phyloP scores from a whole-genome alignment of 768 basidiomycete genomes.

The Lentinula lateritia region DNA sequence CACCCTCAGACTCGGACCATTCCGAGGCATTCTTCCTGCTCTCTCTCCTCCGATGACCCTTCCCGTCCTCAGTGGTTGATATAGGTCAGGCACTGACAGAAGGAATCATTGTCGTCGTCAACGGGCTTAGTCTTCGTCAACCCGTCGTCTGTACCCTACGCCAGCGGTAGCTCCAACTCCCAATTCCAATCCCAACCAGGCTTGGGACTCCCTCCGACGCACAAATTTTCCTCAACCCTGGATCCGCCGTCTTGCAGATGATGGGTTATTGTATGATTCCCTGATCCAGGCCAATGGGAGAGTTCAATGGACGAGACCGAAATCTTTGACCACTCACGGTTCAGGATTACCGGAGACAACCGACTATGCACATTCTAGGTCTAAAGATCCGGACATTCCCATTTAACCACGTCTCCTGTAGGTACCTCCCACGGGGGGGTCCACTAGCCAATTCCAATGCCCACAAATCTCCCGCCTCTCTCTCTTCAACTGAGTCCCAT shows the following conservation, averaged over 20 bases:
- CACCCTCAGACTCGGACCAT: no score
- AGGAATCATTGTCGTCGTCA: no score
- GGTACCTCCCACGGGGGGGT: no score
- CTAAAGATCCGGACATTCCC: neutral
- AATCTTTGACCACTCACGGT: constrained; percentile 26
- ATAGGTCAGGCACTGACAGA: no score
- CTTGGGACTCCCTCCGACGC: constrained; percentile 54
- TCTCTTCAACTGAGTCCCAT: no score
- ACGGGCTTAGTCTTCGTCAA: no score
- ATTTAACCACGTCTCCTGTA: neutral
- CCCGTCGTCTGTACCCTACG: no score
- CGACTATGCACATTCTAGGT: neutral
- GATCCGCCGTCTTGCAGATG: constrained; percentile 74
- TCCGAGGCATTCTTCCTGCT: no score
- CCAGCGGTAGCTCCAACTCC: no score
- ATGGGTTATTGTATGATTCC: constrained; percentile 78
- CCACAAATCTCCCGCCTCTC: no score
- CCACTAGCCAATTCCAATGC: neutral
- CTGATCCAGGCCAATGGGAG: constrained; percentile 65
- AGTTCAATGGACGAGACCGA: constrained; percentile 59
- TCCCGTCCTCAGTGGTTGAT: no score
- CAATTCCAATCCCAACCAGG: constrained; percentile 27
- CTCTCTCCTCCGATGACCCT: no score
- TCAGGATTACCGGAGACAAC: neutral
- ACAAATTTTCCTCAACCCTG: constrained; percentile 76